Conservation (phyloP, 1,284 basidiomycete species). For the Amylostereum chailletii region DNA sequence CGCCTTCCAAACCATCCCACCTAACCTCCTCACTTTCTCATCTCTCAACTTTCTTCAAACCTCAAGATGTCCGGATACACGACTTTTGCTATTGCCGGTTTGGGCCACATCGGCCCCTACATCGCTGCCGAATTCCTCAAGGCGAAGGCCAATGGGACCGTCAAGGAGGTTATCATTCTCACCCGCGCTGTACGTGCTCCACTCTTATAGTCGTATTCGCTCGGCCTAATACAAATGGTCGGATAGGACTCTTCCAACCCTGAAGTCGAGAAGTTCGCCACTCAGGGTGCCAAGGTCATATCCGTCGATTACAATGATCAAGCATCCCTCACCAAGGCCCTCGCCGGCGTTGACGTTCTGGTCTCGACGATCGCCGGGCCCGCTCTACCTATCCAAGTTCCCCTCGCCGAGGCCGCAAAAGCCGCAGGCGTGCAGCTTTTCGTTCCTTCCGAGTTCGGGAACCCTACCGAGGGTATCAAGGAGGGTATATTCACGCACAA, state of each 20-base stretch:
- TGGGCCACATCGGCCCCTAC: constrained; percentile 16
- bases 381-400: constrained; percentile 20
- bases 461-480: constrained; percentile 15
- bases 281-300: constrained; percentile 19
- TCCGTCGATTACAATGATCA: constrained; percentile 24
- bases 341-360: constrained; percentile 23
- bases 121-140: constrained; percentile 16
- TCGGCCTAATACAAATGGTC: neutral
- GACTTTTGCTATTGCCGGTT: constrained; percentile 17
- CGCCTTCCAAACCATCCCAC: neutral
- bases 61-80: constrained; percentile 16
- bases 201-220: neutral
- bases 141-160: constrained; percentile 10
- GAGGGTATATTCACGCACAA: constrained; percentile 13
- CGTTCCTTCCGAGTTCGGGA: constrained; percentile 30
- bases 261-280: constrained; percentile 7
- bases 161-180: constrained; percentile 8
- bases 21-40: neutral
- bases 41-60: neutral
- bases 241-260: neutral
- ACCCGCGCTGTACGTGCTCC: constrained; percentile 9
- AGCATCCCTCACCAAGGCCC: constrained; percentile 18
- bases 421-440: constrained; percentile 28
- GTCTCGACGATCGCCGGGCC: constrained; percentile 22
- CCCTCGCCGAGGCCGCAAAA: constrained; percentile 27